Base-by-base conservation (phyloP, 2,329 filamentous ascomycete species). In the Fusarium sp. region DNA sequence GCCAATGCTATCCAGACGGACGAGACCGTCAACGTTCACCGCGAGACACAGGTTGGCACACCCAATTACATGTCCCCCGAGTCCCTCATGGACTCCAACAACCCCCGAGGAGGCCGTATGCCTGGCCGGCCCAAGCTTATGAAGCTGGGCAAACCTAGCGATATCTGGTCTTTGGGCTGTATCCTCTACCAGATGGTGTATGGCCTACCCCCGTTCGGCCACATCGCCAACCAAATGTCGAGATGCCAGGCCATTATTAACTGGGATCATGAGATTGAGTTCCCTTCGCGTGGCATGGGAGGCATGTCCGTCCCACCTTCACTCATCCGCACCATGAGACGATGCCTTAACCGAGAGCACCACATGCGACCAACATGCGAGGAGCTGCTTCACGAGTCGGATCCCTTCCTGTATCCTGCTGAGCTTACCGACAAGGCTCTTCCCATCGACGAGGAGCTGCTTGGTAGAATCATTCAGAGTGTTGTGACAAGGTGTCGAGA, bases 11-110 rank as follows among this genome's bases (percentile, higher is more conserved):
- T 99, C 78, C 93, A 97, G 83, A 94, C 92, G 1, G 96, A 98
- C 80, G 91, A 98, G 83, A 99, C 96, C 0, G 93, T 98, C 82
- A 99, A 99, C 77, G 95, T 99, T 13, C 96, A 99, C 83, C 93
- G 96, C 67, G 96, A 99, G 81, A 94, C 93, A 13, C 95, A 98
- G 84, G 92, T 98, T 72, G 96, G 97, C 66, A 99, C 96, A 0
- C 95, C 96, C 5, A 99, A 97, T 82, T 99, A 98, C 86, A 99
- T 99, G 96, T 97, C 94, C 1, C 96, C 96, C 0, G 96, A 99
- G 83, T 95, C 93, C 3, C 89, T 99, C 58, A 91, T 97, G 80
- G 96, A 98, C 83, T 93, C 92, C 29, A 97, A 97, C 76, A 92
- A 91, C 63, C 82, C 87, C 20, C 84, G 85, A 65, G 90, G 86